Base-by-base conservation (phyloP, 1,139 yeast species). In the Taiozyma sp. region DNA sequence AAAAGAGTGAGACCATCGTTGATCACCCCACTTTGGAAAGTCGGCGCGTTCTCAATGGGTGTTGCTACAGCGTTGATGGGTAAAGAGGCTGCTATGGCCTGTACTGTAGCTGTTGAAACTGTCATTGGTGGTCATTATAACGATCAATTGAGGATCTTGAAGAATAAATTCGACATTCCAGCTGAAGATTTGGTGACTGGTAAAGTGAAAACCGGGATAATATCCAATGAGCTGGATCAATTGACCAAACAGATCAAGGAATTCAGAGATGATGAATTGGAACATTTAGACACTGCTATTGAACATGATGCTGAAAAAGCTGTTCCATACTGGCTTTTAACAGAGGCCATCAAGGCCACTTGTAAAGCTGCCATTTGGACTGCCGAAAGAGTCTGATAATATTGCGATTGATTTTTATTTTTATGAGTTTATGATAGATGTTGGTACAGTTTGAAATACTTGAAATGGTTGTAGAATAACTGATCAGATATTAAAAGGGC, bases 81-180 rank as follows among this genome's bases (percentile, higher is more conserved):
- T 29, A 89, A 90, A 63, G 97, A 93, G 66, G 97, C 97, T 1
- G 99, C 99, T 2, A 93, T 93, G 99, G 99, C 99, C 1, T 95
- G 99, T 65, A 93, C 99, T 0, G 98, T 92, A 54, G 99, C 99
- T 0, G 99, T 93, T 1, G 99, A 93, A 69, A 95, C 99, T 0
- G 98, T 95, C 2, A 95, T 93, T 68, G 99, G 99, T 2, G 88
- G 89, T 1, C 99, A 93, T 67, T 93, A 93, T 70, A 93, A 95
- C 64, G 84, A 85, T 56, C 99, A 93, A 68, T 73, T 93, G 57
- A 74, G 99, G 50, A 83, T 85, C 50, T 72, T 93, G 51, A 75
- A 78, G 70, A 83, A 81, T 60, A 85, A 84, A 57, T 84, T 75
- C 58, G 73, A 72, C 45, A 66, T 78, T 19, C 75, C 79, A 4